A percentile compares a stretch with the other conserved stretches of the same genome.
Conservation (phyloP, 352 stramenopile genomes). For the Globisporangium megalacanthum region DNA sequence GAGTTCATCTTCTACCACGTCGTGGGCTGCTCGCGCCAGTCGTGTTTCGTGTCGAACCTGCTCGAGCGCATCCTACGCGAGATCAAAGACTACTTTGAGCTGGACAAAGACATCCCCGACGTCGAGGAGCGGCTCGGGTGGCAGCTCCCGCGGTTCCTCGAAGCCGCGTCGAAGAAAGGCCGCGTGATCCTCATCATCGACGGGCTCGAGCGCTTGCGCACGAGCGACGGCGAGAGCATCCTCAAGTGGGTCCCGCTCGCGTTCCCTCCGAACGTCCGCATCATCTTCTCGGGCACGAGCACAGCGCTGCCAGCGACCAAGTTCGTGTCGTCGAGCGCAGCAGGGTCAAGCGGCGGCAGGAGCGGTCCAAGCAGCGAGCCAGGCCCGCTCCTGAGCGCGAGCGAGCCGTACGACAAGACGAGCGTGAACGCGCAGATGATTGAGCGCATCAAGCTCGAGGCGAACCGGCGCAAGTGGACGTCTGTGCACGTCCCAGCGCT, state of each 20-base stretch:
- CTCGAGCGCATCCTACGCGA: conserved; percentile 84
- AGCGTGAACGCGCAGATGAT: conserved; percentile 71
- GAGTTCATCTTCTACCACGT: conserved; percentile 91
- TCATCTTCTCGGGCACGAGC: conserved; percentile 76
- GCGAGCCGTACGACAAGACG: conserved; percentile 56
- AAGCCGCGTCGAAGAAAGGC: conserved; percentile 87
- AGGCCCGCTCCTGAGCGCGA: conserved; percentile 7
- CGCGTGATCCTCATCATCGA: conserved; percentile 89
- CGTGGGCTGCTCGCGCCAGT: conserved; percentile 86
- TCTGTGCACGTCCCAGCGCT: conserved; percentile 53
- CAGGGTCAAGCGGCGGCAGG: not conserved
- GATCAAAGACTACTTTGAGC: conserved; percentile 90
- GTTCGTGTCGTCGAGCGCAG: not conserved
- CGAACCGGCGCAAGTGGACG: conserved; percentile 70
- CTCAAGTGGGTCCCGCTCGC: conserved; percentile 88
- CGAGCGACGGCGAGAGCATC: conserved; percentile 84
- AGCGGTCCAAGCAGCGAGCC: not conserved
- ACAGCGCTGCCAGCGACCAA: conserved; percentile 22
- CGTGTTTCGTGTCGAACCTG: conserved; percentile 79
- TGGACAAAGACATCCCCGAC: conserved; percentile 79
- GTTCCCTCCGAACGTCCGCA: conserved; percentile 84
- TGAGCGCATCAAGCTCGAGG: conserved; percentile 79
- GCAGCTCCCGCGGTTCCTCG: conserved; percentile 89
- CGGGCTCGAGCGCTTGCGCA: conserved; percentile 79
- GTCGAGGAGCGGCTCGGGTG: conserved; percentile 86